Base-by-base conservation (phyloP, 768 basidiomycete genomes). In the Wakefieldia striispora region DNA sequence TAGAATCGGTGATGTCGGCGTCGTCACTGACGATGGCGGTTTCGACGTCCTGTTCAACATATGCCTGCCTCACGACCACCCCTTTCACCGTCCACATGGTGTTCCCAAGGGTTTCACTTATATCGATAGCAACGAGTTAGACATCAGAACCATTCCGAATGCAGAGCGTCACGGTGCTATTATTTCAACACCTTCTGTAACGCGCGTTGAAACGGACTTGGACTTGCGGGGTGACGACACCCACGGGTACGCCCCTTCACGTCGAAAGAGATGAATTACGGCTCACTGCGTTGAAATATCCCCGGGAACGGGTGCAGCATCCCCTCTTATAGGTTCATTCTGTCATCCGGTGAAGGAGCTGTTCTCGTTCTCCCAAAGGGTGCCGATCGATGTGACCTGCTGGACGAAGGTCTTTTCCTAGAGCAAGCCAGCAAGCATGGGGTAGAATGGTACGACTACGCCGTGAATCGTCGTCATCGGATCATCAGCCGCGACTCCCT, bases 41-140 rank as follows among this genome's bases (percentile, higher is more conserved):
- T 72, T 72, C 24, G 62, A 64, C 45, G 66, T 65, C 49, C 57
- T 70, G 0, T 72, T 72, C 56, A 71, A 69, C 43, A 64, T 70
- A 5, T 65, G 58, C 26, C 46, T 65, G 7, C 61, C 67, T 40
- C 61, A 55, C 6, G 58, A 68, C 23, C 65, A 72, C 45, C 29
- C 56, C 4, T 55, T 43, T 16, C 42, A 50, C 12, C 43, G 43
- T 40, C 51, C 26, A 26, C 29, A 41, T 24, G 53, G 57, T 1
- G 60, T 70, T 6, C 67, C 72, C 1, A 51, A 50, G 3, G 51
- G 53, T 13, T 69, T 70, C 43, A 45, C 42, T 2, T 60, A 55
- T 7, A 27, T 72, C 31, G 1, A 41, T 17, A 48, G 24, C 9
- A 16, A 26, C n/a, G 9, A 38, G 14, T 38, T 54, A 16, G 52